Evolutionary conservation across 1,139 yeast species (phyloP).

Genomic region (Tardiomyces depauwii): DNA sequence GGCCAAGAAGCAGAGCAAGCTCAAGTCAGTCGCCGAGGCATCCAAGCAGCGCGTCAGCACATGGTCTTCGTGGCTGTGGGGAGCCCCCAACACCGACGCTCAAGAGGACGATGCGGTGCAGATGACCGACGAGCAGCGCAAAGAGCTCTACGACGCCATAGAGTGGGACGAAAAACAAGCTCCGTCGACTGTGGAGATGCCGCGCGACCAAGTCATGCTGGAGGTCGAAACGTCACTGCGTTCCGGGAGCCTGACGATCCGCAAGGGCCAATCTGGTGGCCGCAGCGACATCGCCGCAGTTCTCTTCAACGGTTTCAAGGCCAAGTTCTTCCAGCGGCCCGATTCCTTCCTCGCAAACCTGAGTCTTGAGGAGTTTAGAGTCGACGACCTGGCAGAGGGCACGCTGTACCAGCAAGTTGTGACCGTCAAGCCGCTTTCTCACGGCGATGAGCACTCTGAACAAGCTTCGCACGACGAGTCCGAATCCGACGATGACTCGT

Average conservation of each 20-base stretch:
- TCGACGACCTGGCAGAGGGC: slow-evolving; percentile 74
- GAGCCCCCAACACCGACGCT: slow-evolving; percentile 15
- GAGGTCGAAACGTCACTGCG: slow-evolving; percentile 59
- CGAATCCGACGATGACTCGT: slow-evolving; percentile 16
- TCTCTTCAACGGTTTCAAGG: slow-evolving; percentile 70
- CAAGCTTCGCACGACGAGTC: slow-evolving; percentile 6
- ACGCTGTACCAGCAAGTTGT: slow-evolving; percentile 77
- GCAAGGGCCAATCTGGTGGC: slow-evolving; percentile 23
- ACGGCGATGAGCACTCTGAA: slow-evolving; percentile 13
- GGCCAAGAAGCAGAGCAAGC: slow-evolving; percentile 41
- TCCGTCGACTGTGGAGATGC: slow-evolving; percentile 47
- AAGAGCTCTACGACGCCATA: slow-evolving; percentile 87
- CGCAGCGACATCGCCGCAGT: slow-evolving; percentile 54
- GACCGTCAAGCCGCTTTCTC: slow-evolving; percentile 59
- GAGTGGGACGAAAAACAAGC: slow-evolving; percentile 72
- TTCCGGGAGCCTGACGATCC: slow-evolving; percentile 67
- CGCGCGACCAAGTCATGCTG: slow-evolving; percentile 59
- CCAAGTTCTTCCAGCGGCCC: slow-evolving; percentile 65
- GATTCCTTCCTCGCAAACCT: slow-evolving; percentile 66
- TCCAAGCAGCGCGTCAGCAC: not conserved
- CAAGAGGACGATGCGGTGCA: slow-evolving; percentile 20
- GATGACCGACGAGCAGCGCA: slow-evolving; percentile 34
- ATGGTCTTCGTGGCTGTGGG: slow-evolving; percentile 30
- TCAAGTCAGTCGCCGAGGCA: slow-evolving; percentile 4
- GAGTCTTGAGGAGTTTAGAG: slow-evolving; percentile 67